Conservation (phyloP, 1,139 yeast species). For the Debaryomyces nepalensis region DNA sequence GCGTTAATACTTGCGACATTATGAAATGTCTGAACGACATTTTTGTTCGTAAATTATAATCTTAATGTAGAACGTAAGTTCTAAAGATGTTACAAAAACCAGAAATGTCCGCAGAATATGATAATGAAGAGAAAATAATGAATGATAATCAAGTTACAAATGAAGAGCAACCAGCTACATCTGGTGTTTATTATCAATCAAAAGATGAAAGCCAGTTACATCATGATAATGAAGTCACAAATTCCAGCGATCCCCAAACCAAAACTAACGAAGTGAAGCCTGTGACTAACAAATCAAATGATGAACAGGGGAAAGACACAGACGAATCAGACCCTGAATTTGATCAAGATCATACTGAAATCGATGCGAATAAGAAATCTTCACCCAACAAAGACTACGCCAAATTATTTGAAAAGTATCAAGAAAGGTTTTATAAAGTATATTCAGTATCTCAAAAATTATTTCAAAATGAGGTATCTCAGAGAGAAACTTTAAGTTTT, state of each 20-base stretch:
- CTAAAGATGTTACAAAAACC: neutral
- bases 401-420: constrained; percentile 32
- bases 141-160: neutral
- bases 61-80: neutral
- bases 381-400: constrained; percentile 23
- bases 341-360: constrained; percentile 4
- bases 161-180: neutral
- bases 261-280: neutral
- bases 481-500: constrained; percentile 39
- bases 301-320: neutral
- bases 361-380: neutral
- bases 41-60: neutral
- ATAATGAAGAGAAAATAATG: neutral
- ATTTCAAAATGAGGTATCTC: constrained; percentile 37
- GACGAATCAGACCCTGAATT: constrained; percentile 5
- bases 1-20: constrained; percentile 3
- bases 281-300: neutral
- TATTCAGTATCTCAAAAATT: constrained; percentile 31
- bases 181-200: neutral
- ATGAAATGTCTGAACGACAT: constrained; percentile 6
- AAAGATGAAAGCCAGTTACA: neutral
- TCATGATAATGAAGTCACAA: neutral
- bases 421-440: constrained; percentile 30
- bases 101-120: constrained; percentile 1
- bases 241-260: neutral